Evolutionary conservation across 2,329 filamentous ascomycete genomes (phyloP).

Genomic region (Apiospora marii): DNA sequence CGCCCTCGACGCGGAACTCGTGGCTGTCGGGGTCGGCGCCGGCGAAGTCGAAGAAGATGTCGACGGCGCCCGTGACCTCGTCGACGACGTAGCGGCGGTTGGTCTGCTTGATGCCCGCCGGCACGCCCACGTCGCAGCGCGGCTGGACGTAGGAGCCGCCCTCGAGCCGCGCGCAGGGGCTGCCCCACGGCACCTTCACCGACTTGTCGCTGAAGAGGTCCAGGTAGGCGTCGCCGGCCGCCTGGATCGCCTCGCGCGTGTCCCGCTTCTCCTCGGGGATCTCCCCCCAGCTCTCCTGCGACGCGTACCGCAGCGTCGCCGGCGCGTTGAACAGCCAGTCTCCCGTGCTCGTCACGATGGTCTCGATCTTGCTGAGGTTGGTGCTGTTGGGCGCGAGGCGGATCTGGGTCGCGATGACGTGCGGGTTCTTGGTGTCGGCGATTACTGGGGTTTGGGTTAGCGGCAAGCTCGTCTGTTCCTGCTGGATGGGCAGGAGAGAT

Average conservation of each 20-base stretch:
- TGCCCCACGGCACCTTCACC: constrained; percentile 48
- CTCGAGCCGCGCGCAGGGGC: constrained; percentile 47
- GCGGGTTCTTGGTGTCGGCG: constrained; percentile 42
- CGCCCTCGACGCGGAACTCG: constrained; percentile 44
- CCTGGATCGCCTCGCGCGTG: constrained; percentile 44
- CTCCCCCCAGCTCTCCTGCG: constrained; percentile 44
- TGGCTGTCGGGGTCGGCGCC: constrained; percentile 44
- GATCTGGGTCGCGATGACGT: constrained; percentile 49
- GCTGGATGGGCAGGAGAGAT: neutral
- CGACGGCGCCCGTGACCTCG: constrained; percentile 40
- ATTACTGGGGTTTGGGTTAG: constrained; percentile 33
- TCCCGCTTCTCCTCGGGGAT: constrained; percentile 44
- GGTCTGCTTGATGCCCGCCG: constrained; percentile 38
- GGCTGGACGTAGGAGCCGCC: constrained; percentile 45
- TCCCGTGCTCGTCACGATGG: constrained; percentile 44
- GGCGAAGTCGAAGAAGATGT: constrained; percentile 43
- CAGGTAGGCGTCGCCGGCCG: constrained; percentile 47
- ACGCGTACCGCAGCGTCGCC: constrained; percentile 44
- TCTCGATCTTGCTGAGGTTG: constrained; percentile 37
- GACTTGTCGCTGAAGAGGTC: constrained; percentile 47
- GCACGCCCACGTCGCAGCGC: constrained; percentile 48
- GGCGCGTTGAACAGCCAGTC: constrained; percentile 51
- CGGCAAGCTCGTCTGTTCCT: neutral
- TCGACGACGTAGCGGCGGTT: constrained; percentile 43
- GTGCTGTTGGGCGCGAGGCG: constrained; percentile 31